Base-by-base conservation (phyloP, 1,284 basidiomycete genomes). In the Ustilago cynodontis region DNA sequence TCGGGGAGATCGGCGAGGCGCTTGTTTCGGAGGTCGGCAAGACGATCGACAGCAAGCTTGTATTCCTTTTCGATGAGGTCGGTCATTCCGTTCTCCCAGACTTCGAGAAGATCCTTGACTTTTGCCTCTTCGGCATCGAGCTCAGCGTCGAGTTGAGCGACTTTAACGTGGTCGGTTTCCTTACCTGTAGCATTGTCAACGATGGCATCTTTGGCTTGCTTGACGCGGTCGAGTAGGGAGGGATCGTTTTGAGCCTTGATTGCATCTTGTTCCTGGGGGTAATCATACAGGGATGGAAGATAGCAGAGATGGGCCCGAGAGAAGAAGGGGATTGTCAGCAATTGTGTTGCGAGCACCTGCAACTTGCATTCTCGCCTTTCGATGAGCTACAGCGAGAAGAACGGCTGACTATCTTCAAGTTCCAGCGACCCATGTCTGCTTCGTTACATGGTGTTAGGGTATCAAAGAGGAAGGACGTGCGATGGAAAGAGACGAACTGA, bases 51-150 rank as follows among this genome's bases (percentile, higher is more conserved):
- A n/a, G 78, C 71, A 2, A 80, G 73, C 37, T 55, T 61, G 74
- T 82, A 82, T 54, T 83, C 79, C 56, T 81, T 66, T 28, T 67
- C 59, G 56, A 82, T 77, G 51, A 83, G 73, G 24, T 77, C 66
- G 14, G 65, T 43, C 65, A 82, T 73, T 39, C 78, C 77, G 5
- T 10, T 54, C 47, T 82, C 80, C 82, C 82, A 83, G 4, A 77
- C 79, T 51, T 81, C 71, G 60, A 83, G 77, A n/a, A 78, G 65
- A 51, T 75, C 72, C 50, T 71, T 74, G 53, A 79, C 70, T 22
- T 69, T 76, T 18, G 47, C 65, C 49, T 73, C 69, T 54, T 83
- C 82, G 9, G 75, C 80, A 1, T 79, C 82, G 28, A 81, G 72
- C 66, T 82, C 77, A 31, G 74, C 77, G 33, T 83, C 82, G 58